Evolutionary conservation across 2,329 filamentous ascomycete species (phyloP).

Genomic region (Periconia sp.): DNA sequence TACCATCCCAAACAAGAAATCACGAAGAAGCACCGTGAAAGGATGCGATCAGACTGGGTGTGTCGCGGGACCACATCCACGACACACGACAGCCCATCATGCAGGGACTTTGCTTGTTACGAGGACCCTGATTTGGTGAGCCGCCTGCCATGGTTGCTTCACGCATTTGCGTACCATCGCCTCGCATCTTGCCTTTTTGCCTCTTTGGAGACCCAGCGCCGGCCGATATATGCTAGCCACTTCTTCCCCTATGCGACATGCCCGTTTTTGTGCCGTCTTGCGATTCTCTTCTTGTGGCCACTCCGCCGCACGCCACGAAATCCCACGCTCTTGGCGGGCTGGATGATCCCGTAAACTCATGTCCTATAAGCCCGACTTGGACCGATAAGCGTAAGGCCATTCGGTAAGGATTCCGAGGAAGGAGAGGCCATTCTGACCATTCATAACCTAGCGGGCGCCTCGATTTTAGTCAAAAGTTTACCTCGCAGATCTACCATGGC

Average conservation of each 20-base stretch:
- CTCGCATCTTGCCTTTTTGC: background rate
- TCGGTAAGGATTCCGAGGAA: conserved; percentile 6
- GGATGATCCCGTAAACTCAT: conserved; percentile 29
- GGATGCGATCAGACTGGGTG: background rate
- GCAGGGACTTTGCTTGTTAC: background rate
- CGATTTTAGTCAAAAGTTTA: conserved; percentile 24
- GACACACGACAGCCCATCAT: background rate
- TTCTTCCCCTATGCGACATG: conserved; percentile 14
- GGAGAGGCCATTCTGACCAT: conserved; percentile 5
- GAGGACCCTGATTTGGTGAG: background rate
- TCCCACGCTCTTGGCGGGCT: conserved; percentile 33
- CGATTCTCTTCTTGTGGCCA: conserved; percentile 22
- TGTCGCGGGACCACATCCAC: background rate
- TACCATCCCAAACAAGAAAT: background rate
- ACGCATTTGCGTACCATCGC: background rate
- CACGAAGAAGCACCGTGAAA: conserved; percentile 14
- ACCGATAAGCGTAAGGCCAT: conserved; percentile 32
- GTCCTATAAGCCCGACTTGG: conserved; percentile 25
- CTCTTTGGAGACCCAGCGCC: background rate
- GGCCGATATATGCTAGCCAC: background rate
- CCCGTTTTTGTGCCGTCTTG: conserved; percentile 10
- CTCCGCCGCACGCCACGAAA: conserved; percentile 29
- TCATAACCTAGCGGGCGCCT: conserved; percentile 28
- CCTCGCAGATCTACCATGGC: conserved; percentile 24
- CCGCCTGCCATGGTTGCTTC: background rate